Evolutionary conservation across 495 filamentous ascomycete species (phyloP), one percentile per base, ranked within the genome.

Genomic region (Penicillium turbatum): DNA sequence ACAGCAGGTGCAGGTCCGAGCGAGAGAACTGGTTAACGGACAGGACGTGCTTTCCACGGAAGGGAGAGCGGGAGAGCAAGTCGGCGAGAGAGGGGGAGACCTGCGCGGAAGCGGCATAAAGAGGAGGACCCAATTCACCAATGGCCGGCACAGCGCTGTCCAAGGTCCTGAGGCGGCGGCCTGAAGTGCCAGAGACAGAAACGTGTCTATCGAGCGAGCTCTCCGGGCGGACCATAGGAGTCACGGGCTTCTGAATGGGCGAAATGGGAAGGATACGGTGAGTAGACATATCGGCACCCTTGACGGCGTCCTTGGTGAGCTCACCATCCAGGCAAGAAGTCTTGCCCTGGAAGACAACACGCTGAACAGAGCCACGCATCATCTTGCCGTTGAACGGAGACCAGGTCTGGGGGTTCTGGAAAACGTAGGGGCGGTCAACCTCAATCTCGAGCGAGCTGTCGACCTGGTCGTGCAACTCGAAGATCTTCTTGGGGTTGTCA

Each of bases 11-110:
- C 36, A 98, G 77, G 59, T 98, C 91, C 26, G 85, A 75, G 16
- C 91, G 86, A 41, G 73, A 83, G 78, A 96, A 96, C 68, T 95
- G 86, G 61, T 86, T 86, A 51, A 97, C 93, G 16, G 91, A 96
- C 19, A 96, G 70, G 29, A 98, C 86, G 64, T 96, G 87, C 51
- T 86, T 81, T 53, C 85, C 79, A 67, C 90, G 95, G 79, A 97
- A 96, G 1, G 84, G 78, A 15, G 91, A 95, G 17, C 80, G 82
- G 26, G 86, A 78, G 13, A 98, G 79, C 41, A 96, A 79, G 45
- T 89, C 78, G 13, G 80, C 77, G 30, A 92, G 72, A 0, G 81
- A 79, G 24, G 77, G 77, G n/a, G 82, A 81, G 15, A 77, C 61
- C 52, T 82, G 72, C 27, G 70, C 62, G 27, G 69, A 57, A 11